phyloP scores from a whole-genome alignment of 2,329 filamentous ascomycete genomes.

The Apiospora kogelbergensis region DNA sequence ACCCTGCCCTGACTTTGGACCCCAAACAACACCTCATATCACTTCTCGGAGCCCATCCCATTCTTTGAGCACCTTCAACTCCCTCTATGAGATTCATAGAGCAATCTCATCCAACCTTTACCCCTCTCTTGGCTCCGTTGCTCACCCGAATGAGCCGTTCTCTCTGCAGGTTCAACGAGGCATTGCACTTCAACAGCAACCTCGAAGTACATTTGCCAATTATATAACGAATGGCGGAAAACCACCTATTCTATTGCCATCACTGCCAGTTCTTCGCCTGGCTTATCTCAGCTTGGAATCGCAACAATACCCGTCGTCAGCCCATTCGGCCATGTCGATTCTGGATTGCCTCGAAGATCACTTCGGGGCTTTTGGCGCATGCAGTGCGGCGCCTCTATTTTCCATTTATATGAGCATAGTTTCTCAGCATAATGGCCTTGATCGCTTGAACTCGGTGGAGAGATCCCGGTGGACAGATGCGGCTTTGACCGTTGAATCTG shows the following conservation, averaged over 20 bases:
- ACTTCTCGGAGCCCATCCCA: slow-evolving; percentile 22
- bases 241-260: slow-evolving; percentile 18
- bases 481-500: slow-evolving; percentile 15
- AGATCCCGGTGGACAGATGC: slow-evolving; percentile 17
- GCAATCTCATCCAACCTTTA: slow-evolving; percentile 15
- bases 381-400: slow-evolving; percentile 20
- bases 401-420: slow-evolving; percentile 20
- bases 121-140: not conserved
- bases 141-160: not conserved
- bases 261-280: slow-evolving; percentile 20
- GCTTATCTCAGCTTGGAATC: slow-evolving; percentile 18
- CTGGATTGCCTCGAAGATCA: slow-evolving; percentile 21
- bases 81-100: slow-evolving; percentile 20
- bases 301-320: slow-evolving; percentile 11
- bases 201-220: slow-evolving; percentile 9
- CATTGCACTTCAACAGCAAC: slow-evolving; percentile 13
- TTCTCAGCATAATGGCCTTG: slow-evolving; percentile 12
- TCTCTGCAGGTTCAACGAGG: slow-evolving; percentile 15
- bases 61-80: slow-evolving; percentile 22
- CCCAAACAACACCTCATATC: slow-evolving; percentile 9
- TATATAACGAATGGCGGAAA: slow-evolving; percentile 19
- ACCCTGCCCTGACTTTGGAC: slow-evolving; percentile 43
- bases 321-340: slow-evolving; percentile 11
- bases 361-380: slow-evolving; percentile 19
- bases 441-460: slow-evolving; percentile 13